Percentiles rank a stretch among this genome's conserved stretches.
phyloP scores from a whole-genome alignment of 2,329 filamentous ascomycete species.

The Aspergillus sp. region DNA sequence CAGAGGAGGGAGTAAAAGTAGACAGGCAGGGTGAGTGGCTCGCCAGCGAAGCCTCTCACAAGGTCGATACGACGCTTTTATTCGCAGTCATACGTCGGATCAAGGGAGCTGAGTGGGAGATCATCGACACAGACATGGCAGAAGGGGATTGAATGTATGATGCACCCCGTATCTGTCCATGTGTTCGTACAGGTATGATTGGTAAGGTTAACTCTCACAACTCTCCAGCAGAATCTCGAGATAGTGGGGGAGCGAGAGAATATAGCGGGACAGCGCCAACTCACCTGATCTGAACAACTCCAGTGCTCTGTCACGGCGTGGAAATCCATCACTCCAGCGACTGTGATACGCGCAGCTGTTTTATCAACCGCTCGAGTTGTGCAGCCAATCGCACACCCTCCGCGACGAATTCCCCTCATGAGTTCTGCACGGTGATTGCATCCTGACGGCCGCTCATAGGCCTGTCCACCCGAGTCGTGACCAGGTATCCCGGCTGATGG shows the following conservation, averaged over 20 bases:
- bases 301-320: conserved; percentile 6
- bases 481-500: background rate
- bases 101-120: background rate
- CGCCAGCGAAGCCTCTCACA: conserved; percentile 24
- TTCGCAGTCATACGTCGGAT: conserved; percentile 8
- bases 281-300: background rate
- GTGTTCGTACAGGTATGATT: background rate
- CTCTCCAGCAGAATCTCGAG: background rate
- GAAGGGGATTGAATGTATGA: background rate
- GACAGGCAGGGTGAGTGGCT: conserved; percentile 2
- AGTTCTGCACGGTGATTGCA: conserved; percentile 20
- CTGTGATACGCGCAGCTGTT: conserved; percentile 11
- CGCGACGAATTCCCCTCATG: conserved; percentile 7
- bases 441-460: background rate
- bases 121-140: conserved; percentile 16
- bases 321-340: conserved; percentile 1
- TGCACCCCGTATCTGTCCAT: background rate
- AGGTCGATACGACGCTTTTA: background rate
- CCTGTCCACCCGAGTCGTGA: background rate
- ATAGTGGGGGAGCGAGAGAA: conserved; percentile 8
- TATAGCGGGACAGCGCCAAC: conserved; percentile 1
- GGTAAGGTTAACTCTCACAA: background rate
- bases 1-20: background rate
- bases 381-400: conserved; percentile 12
- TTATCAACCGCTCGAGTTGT: conserved; percentile 6